These are phyloP conservation scores for Euphorbia corollata DNA, from an alignment of 441 rosid species.

Conservation along the genomic window DNA sequence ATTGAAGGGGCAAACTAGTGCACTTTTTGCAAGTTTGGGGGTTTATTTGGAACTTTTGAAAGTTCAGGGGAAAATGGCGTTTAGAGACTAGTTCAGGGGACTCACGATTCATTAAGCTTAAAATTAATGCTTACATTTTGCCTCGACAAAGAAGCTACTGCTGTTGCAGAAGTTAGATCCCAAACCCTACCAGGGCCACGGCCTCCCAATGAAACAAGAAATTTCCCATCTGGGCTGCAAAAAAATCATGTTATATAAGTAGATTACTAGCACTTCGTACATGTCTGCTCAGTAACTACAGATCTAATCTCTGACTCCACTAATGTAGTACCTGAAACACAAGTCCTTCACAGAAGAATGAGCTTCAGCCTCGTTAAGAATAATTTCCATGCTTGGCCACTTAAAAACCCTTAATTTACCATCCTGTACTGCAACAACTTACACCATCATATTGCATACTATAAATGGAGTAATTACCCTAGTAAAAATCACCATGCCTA, in stretches of 20 bases:
- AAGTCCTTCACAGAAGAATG: constrained; percentile 61
- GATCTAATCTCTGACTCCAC: constrained; percentile 7
- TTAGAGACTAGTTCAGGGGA: too few species aligned
- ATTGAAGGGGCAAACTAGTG: too few species aligned
- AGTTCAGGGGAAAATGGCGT: too few species aligned
- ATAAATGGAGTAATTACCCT: constrained; percentile 7
- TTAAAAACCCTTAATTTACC: constrained; percentile 73
- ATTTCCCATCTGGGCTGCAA: constrained; percentile 77
- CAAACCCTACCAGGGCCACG: constrained; percentile 79
- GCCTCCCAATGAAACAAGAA: constrained; percentile 66
- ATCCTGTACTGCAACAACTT: constrained; percentile 76
- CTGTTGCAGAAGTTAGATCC: constrained; percentile 57
- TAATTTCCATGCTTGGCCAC: constrained; percentile 81
- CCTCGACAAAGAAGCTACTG: constrained; percentile 55
- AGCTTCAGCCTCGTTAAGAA: constrained; percentile 56
- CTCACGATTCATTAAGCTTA: too few species aligned
- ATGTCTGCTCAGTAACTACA: constrained; percentile 8
- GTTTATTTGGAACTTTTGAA: too few species aligned
- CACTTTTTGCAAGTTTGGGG: too few species aligned
- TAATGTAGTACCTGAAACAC: constrained; percentile 61
- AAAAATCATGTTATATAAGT: constrained; percentile 19
- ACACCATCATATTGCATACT: constrained; percentile 33
- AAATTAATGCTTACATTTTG: constrained; percentile 46
- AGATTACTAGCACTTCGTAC: constrained; percentile 11
- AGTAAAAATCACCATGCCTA: neutral